Evolutionary conservation across 2,329 filamentous ascomycete species (phyloP), one percentile per base, ranked within the genome.

Genomic region (Pochonia chlamydosporia): DNA sequence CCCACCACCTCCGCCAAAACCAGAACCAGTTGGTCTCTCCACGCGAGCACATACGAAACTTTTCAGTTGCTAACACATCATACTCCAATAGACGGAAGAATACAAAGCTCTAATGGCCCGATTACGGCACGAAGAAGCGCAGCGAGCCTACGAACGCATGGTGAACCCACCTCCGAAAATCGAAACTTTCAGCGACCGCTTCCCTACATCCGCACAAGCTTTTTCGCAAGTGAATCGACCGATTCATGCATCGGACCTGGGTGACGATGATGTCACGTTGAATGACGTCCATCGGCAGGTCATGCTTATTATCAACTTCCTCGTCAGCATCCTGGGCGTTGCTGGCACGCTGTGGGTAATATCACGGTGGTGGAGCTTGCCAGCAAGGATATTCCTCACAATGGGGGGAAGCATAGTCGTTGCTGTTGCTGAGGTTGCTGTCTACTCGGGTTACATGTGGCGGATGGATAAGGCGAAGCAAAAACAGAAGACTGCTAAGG

Each of bases 21-120:
- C 82, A 3, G 84, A 90, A 61, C 86, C 85, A 11, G 88, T 92
- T 71, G 52, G 80, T 70, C 4, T 3, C 26, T 31, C 28, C 3
- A 1, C 18, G 14, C 20, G 4, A 18, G 36, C 41, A 4, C 40
- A 35, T 28, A 10, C 16, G 10, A 13, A 28, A 6, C 21, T 21
- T 4, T 11, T 25, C 3, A 11, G 16, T 23, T 39, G 36, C 52
- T 60, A 31, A 61, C 50, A 20, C 25, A 5, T 25, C 6, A 36
- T n/a, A 23, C 3, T 16, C 18, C 20, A 47, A 9, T 50, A 95
- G 82, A 85, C 85, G 1, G 72, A 82, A 7, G 86, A 95, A 68
- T 97, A 92, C 70, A 87, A 89, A 64, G 85, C 84, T 6, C 74
- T 96, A 2, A 97, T 97, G 89, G 82, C 83, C 21, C 82, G 85